phyloP scores from a whole-genome alignment of 495 filamentous ascomycete genomes.

The Penicillium taxi region DNA sequence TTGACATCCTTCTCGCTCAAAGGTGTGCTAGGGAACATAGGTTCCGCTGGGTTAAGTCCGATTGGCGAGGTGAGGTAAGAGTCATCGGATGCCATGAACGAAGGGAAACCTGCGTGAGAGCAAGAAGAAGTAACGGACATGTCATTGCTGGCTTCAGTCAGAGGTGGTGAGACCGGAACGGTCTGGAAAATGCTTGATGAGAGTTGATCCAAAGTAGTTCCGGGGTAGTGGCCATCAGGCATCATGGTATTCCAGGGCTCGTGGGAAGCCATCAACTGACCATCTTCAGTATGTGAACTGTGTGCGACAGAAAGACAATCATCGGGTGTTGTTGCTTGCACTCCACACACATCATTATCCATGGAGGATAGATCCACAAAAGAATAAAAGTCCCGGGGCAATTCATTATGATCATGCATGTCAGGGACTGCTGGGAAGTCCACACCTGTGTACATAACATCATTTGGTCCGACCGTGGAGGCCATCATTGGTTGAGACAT shows the following conservation, averaged over 20 bases:
- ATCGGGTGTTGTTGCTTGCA: slow-evolving; percentile 34
- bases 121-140: slow-evolving; percentile 40
- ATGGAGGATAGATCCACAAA: slow-evolving; percentile 38
- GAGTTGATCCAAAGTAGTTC: slow-evolving; percentile 34
- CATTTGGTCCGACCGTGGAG: slow-evolving; percentile 34
- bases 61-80: slow-evolving; percentile 30
- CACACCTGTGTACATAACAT: slow-evolving; percentile 40
- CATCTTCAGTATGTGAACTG: slow-evolving; percentile 36
- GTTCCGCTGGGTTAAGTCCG: slow-evolving; percentile 36
- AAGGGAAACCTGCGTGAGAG: slow-evolving; percentile 35
- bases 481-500: slow-evolving; percentile 40
- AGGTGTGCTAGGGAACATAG: slow-evolving; percentile 34
- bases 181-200: slow-evolving; percentile 32
- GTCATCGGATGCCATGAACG: slow-evolving; percentile 35
- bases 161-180: slow-evolving; percentile 37
- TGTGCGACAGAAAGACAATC: slow-evolving; percentile 37
- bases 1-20: slow-evolving; percentile 35
- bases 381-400: slow-evolving; percentile 34
- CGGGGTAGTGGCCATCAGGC: slow-evolving; percentile 31
- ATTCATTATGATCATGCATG: slow-evolving; percentile 33
- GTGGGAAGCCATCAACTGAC: slow-evolving; percentile 28
- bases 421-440: slow-evolving; percentile 37
- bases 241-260: slow-evolving; percentile 39
- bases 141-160: slow-evolving; percentile 42
- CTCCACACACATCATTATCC: slow-evolving; percentile 37